A percentile compares a stretch with the other conserved stretches of the same genome.
Evolutionary conservation across 148 eudicot genomes (phyloP).

Genomic region (Vaccinium macrocarpon): DNA sequence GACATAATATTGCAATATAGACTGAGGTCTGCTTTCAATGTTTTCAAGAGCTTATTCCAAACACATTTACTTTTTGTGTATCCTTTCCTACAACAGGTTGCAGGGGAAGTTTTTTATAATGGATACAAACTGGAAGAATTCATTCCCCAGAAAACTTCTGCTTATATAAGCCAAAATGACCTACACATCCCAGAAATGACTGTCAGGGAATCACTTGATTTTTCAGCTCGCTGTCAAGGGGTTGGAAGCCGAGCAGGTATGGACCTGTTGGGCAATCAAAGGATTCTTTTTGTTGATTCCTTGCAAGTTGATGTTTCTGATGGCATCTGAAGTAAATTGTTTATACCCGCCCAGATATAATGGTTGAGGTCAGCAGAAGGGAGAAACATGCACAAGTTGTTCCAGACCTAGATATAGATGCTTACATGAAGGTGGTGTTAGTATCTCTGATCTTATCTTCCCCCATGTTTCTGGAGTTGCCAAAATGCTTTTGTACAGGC

Average conservation of each 20-base stretch:
- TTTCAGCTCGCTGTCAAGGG: conserved; percentile 31
- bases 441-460: neutral
- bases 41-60: neutral
- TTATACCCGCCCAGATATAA: conserved; percentile 32
- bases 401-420: conserved; percentile 77
- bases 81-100: conserved; percentile 32
- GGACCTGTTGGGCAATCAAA: neutral
- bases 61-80: neutral
- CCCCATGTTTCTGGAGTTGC: neutral
- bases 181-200: conserved; percentile 78
- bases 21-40: neutral
- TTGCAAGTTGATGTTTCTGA: neutral
- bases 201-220: conserved; percentile 74
- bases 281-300: neutral
- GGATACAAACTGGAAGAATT: conserved; percentile 66
- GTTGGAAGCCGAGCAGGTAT: conserved; percentile 72
- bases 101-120: conserved; percentile 65
- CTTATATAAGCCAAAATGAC: conserved; percentile 73
- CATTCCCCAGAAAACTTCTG: conserved; percentile 72
- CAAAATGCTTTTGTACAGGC: neutral
- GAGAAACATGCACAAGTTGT: conserved; percentile 68
- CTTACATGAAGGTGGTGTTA: conserved; percentile 70
- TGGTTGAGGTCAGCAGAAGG: conserved; percentile 61
- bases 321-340: neutral
- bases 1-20: no score